Percentiles rank a stretch among this genome's conserved stretches.
Conservation (phyloP, 257 asterid genomes). For the Solanum bulbocastanum region DNA sequence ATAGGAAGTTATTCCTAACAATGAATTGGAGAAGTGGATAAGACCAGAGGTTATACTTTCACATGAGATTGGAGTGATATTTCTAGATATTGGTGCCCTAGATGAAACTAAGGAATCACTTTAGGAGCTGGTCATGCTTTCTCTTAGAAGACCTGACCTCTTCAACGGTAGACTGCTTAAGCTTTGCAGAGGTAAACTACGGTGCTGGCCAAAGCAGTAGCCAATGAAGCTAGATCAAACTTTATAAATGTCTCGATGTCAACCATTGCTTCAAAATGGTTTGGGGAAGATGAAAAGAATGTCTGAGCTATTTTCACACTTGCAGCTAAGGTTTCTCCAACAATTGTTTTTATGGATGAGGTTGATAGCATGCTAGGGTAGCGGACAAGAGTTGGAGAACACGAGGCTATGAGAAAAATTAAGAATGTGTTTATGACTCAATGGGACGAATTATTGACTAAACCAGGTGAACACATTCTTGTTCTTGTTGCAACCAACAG, state of each 20-base stretch:
- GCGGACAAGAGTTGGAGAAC: slow-evolving; percentile 89
- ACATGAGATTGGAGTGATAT: no score
- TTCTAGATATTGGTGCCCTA: slow-evolving; percentile 77
- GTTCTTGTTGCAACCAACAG: slow-evolving; percentile 97
- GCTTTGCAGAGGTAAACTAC: slow-evolving; percentile 97
- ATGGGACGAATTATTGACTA: slow-evolving; percentile 92
- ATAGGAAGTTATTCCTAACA: slow-evolving; percentile 81
- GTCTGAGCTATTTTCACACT: slow-evolving; percentile 95
- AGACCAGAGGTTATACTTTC: no score
- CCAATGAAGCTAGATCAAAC: slow-evolving; percentile 95
- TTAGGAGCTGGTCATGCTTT: no score
- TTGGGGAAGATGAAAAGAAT: slow-evolving; percentile 94
- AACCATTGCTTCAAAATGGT: slow-evolving; percentile 98
- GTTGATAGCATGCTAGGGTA: slow-evolving; percentile 99
- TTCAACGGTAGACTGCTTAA: slow-evolving; percentile 97
- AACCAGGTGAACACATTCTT: slow-evolving; percentile 79
- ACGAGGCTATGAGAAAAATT: slow-evolving; percentile 96
- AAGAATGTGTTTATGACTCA: slow-evolving; percentile 90
- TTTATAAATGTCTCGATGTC: no score
- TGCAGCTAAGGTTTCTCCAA: slow-evolving; percentile 91
- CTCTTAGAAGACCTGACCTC: no score
- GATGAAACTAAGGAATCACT: slow-evolving; percentile 78
- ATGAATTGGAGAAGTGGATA: no score
- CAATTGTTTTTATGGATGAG: slow-evolving; percentile 90
- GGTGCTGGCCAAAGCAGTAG: slow-evolving; percentile 97